phyloP scores from a whole-genome alignment of 768 basidiomycete species.

The Mycena floridula region DNA sequence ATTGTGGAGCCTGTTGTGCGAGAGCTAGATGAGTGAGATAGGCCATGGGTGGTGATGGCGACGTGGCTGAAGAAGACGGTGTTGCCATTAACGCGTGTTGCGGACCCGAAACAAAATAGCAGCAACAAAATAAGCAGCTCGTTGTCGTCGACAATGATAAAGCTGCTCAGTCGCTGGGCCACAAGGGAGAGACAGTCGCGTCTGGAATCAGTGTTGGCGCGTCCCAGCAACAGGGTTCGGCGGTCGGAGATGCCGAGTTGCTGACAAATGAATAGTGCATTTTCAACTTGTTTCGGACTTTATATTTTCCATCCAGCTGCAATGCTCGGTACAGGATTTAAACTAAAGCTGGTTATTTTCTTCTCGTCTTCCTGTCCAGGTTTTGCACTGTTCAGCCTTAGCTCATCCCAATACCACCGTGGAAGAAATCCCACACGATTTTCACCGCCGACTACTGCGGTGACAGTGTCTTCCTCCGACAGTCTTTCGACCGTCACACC shows the following conservation, averaged over 20 bases:
- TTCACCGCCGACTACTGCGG: conserved; percentile 58
- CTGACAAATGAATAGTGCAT: no score
- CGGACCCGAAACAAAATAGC: no score
- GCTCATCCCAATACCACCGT: conserved; percentile 57
- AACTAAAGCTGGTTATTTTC: no score
- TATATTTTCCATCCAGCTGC: no score
- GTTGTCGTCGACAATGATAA: conserved; percentile 26
- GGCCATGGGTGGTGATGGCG: conserved; percentile 69
- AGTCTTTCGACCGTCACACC: conserved; percentile 51
- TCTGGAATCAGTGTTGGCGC: no score
- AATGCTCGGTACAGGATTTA: no score
- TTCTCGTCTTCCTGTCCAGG: no score
- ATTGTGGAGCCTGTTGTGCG: conserved; percentile 30
- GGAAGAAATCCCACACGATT: conserved; percentile 79
- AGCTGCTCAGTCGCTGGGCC: conserved; percentile 8
- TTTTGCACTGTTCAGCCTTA: no score
- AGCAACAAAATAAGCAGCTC: conserved; percentile 16
- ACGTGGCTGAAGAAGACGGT: conserved; percentile 76
- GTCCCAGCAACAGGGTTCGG: no score
- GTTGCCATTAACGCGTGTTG: conserved; percentile 60
- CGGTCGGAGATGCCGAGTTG: no score
- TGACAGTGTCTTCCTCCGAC: conserved; percentile 35
- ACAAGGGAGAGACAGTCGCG: conserved; percentile 2
- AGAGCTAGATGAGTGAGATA: conserved; percentile 38
- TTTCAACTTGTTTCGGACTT: no score